Base-by-base conservation (phyloP, 2,329 filamentous ascomycete species). In the Clonostachys chloroleuca region DNA sequence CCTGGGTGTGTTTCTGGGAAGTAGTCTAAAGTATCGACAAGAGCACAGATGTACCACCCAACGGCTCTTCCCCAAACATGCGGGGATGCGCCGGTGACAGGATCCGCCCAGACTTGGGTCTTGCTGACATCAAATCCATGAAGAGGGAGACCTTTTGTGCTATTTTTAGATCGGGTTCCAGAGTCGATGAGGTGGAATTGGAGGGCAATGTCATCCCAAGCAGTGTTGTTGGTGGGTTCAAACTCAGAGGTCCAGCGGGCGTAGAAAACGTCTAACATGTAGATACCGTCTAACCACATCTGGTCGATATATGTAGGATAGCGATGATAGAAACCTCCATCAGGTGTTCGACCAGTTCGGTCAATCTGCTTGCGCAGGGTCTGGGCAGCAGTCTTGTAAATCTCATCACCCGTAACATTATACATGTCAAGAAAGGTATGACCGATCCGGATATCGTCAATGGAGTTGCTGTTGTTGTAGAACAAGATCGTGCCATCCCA, bases 261-360 rank as follows among this genome's bases (percentile, higher is more conserved):
- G 42, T 72, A 73, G 55, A 72, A 73, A 2, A 61, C 59, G 37
- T 70, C 67, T 3, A 70, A 68, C 73, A 77, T 77, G 59, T 66
- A 78, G 18, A 76, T 74, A 2, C 78, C 78, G 51, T 80, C 76
- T 0, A 81, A 65, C 77, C 78, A 81, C 77, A 80, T 80, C 56
- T 81, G 74, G 51, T 78, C 68, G 16, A 64, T 65, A 51, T 77
- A 78, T 3, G 64, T 60, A 34, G 72, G 61, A 14, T 66, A 58
- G 1, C 61, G 54, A 51, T 81, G 77, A 75, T 75, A 81, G 64
- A 81, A 77, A 1, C 77, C 78, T 8, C 77, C 77, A 1, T 65
- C 58, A 0, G 70, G 58, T 0, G 73, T 81, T 13, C 77, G 66
- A 5, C 74, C 74, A 49, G 77, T 74, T 36, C 65, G 58, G 50